phyloP scores from a whole-genome alignment of 2,329 filamentous ascomycete species.

The Zasmidium cellare region DNA sequence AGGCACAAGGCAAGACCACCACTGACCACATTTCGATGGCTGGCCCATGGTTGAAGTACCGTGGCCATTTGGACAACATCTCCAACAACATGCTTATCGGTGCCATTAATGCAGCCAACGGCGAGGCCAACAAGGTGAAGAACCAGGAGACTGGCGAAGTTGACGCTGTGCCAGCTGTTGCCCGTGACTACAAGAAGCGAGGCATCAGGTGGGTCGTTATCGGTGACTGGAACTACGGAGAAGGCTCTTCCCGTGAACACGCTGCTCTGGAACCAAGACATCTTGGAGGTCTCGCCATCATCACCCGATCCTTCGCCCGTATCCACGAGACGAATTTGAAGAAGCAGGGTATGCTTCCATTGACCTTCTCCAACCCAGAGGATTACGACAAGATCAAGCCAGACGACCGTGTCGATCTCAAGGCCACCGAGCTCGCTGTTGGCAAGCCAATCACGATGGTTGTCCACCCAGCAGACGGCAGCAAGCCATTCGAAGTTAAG shows the following conservation, averaged over 20 bases:
- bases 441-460: conserved; percentile 90
- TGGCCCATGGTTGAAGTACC: conserved; percentile 97
- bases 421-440: conserved; percentile 84
- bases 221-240: conserved; percentile 99
- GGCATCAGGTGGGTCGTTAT: conserved; percentile 95
- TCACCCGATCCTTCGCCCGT: conserved; percentile 93
- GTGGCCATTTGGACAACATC: conserved; percentile 98
- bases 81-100: conserved; percentile 99
- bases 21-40: conserved; percentile 57
- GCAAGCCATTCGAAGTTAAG: conserved; percentile 72
- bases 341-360: conserved; percentile 99
- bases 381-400: conserved; percentile 98
- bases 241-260: conserved; percentile 96
- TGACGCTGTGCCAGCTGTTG: conserved; percentile 87
- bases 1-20: conserved; percentile 75
- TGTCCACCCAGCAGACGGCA: conserved; percentile 86
- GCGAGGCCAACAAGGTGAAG: conserved; percentile 95
- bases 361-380: conserved; percentile 90
- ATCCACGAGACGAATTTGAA: conserved; percentile 99
- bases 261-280: conserved; percentile 96
- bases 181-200: conserved; percentile 97
- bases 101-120: conserved; percentile 93
- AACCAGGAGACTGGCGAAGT: conserved; percentile 83
- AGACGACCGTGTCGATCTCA: conserved; percentile 86
- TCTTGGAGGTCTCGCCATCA: conserved; percentile 94